Conservation (phyloP, 108 stramenopile species). For the Nitzschia sp. region DNA sequence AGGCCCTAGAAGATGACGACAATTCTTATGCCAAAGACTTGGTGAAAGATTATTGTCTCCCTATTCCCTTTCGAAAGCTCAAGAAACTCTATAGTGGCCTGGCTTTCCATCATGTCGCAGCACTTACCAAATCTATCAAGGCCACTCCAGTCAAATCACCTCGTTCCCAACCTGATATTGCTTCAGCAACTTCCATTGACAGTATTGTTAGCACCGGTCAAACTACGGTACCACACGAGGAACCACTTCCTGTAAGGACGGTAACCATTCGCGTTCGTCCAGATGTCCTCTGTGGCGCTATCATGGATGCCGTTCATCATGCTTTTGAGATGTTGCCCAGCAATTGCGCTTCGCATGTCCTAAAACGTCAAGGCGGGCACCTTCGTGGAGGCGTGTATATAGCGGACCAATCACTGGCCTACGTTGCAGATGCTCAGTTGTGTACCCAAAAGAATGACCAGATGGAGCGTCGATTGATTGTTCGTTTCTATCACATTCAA, state of each 20-base stretch:
- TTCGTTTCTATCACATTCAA: slow-evolving; percentile 66
- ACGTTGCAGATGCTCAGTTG: slow-evolving; percentile 73
- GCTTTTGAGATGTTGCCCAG: slow-evolving; percentile 32
- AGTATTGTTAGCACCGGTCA: background rate
- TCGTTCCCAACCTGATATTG: background rate
- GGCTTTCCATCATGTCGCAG: slow-evolving; percentile 19
- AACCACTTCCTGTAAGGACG: slow-evolving; percentile 65
- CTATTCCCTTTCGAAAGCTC: slow-evolving; percentile 38
- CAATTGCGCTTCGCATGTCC: slow-evolving; percentile 26
- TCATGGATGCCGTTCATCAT: slow-evolving; percentile 57
- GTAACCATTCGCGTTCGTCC: slow-evolving; percentile 77
- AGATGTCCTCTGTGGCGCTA: slow-evolving; percentile 79
- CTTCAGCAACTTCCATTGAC: background rate
- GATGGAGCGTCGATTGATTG: slow-evolving; percentile 60
- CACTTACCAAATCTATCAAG: background rate
- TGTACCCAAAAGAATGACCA: slow-evolving; percentile 61
- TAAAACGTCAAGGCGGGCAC: slow-evolving; percentile 68
- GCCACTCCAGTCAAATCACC: slow-evolving; percentile 14
- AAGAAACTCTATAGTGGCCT: slow-evolving; percentile 40
- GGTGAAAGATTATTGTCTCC: slow-evolving; percentile 42
- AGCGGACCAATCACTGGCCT: slow-evolving; percentile 41
- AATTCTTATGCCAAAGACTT: slow-evolving; percentile 10
- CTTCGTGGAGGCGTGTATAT: slow-evolving; percentile 40
- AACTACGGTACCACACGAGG: slow-evolving; percentile 21
- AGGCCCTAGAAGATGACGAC: background rate